Evolutionary conservation across 495 filamentous ascomycete genomes (phyloP).

Genomic region (Penicillium goetzii): DNA sequence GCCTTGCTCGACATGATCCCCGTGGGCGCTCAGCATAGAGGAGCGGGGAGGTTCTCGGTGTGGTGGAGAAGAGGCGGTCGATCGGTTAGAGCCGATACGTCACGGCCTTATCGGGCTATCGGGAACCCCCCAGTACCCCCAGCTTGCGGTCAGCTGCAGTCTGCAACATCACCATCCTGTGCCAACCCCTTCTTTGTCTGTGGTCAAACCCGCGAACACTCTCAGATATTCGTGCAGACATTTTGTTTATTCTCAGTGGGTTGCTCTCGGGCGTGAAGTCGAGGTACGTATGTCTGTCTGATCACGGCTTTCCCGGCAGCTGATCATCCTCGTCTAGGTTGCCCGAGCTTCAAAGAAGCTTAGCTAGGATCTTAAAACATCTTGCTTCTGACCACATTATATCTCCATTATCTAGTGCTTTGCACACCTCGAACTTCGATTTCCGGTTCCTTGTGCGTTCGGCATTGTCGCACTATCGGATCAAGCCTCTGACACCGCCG

Average conservation of each 20-base stretch:
- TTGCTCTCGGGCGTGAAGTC: neutral
- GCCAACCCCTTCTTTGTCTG: neutral
- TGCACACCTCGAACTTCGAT: neutral
- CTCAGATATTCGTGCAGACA: neutral
- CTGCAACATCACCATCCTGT: neutral
- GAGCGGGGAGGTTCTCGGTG: slow-evolving; percentile 29
- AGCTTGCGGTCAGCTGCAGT: slow-evolving; percentile 7
- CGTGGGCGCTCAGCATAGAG: slow-evolving; percentile 11
- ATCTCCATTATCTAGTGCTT: neutral
- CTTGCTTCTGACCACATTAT: neutral
- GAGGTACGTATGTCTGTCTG: neutral
- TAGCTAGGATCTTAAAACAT: neutral
- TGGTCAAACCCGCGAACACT: neutral
- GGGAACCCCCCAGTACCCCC: slow-evolving; percentile 1
- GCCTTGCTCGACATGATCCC: slow-evolving; percentile 67
- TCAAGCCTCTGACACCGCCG: slow-evolving; percentile 1
- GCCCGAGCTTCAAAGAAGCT: neutral
- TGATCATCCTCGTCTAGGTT: neutral
- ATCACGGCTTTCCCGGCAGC: neutral
- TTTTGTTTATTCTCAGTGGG: neutral
- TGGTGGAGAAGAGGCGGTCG: slow-evolving; percentile 25
- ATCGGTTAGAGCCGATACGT: slow-evolving; percentile 33
- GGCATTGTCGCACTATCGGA: neutral
- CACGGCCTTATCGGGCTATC: slow-evolving; percentile 31
- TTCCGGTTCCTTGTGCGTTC: neutral